Evolutionary conservation across 306 rosid species (phyloP).

Genomic region (Lupinus albus): DNA sequence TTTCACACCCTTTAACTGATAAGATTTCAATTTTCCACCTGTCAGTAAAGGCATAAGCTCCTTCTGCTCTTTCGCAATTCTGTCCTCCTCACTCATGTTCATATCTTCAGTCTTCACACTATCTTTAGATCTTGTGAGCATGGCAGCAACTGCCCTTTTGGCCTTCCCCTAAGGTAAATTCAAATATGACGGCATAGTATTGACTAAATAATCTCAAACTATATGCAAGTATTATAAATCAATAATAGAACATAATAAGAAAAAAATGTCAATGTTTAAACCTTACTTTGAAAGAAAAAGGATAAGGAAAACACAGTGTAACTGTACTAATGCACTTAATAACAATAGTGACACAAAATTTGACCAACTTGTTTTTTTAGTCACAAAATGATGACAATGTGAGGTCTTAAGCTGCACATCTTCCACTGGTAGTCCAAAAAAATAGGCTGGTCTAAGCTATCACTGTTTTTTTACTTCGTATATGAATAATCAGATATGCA

Average conservation of each 20-base stretch:
- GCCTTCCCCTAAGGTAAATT: constrained; percentile 66
- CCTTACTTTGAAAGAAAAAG: background rate
- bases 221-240: background rate
- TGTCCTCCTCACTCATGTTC: constrained; percentile 69
- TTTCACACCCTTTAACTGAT: constrained; percentile 92
- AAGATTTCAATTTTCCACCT: constrained; percentile 83
- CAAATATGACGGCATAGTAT: constrained; percentile 8
- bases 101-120: constrained; percentile 57
- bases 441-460: background rate
- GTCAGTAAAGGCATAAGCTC: constrained; percentile 86
- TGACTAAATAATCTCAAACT: constrained; percentile 21
- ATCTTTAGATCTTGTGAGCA: constrained; percentile 91
- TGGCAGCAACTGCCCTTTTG: constrained; percentile 87
- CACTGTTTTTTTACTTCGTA: background rate
- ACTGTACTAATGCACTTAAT: background rate
- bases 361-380: background rate
- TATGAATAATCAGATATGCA: background rate
- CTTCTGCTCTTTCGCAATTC: constrained; percentile 71
- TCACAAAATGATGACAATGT: background rate
- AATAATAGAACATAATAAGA: background rate
- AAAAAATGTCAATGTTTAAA: background rate
- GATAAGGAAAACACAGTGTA: background rate
- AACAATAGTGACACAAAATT: constrained; percentile 18
- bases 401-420: background rate
- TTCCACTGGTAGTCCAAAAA: background rate